Evolutionary conservation across 139 green algal genomes (phyloP).

Genomic region (Ulvella scutata): DNA sequence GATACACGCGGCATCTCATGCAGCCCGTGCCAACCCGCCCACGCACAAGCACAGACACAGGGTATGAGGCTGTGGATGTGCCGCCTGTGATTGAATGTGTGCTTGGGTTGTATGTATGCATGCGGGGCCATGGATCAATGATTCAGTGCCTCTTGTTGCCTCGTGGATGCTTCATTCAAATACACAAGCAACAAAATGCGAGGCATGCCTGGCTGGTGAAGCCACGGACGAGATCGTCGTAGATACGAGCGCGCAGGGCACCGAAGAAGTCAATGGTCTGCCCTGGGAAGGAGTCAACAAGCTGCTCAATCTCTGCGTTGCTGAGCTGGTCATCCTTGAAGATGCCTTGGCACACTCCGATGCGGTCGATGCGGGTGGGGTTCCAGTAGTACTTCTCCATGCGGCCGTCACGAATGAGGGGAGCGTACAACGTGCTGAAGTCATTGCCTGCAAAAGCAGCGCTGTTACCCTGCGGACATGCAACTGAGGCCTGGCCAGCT

Average conservation of each 20-base stretch:
- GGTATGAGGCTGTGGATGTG: too few relatives aligned
- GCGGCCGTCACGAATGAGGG: constrained; percentile 59
- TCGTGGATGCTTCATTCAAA: too few relatives aligned
- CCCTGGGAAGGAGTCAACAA: constrained; percentile 44
- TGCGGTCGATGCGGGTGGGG: constrained; percentile 40
- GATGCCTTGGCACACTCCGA: constrained; percentile 19
- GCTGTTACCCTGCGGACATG: too few relatives aligned
- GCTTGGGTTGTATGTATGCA: too few relatives aligned
- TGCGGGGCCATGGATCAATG: too few relatives aligned
- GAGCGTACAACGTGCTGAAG: constrained; percentile 50
- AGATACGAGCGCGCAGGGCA: constrained; percentile 14
- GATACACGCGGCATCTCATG: constrained; percentile 23
- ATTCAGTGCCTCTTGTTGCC: too few relatives aligned
- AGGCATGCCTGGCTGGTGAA: background rate
- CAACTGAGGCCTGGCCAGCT: too few relatives aligned
- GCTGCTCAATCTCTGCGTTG: constrained; percentile 26
- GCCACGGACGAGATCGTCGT: background rate
- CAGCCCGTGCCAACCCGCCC: too few relatives aligned
- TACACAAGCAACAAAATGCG: too few relatives aligned
- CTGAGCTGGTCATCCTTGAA: constrained; percentile 41
- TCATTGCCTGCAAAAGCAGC: constrained; percentile 25
- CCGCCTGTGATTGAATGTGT: too few relatives aligned
- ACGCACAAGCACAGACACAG: too few relatives aligned
- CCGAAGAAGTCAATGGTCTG: constrained; percentile 54
- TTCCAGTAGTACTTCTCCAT: constrained; percentile 52